Conservation (phyloP, 805 yeast species). For the Kregervanrija fluxuum region DNA sequence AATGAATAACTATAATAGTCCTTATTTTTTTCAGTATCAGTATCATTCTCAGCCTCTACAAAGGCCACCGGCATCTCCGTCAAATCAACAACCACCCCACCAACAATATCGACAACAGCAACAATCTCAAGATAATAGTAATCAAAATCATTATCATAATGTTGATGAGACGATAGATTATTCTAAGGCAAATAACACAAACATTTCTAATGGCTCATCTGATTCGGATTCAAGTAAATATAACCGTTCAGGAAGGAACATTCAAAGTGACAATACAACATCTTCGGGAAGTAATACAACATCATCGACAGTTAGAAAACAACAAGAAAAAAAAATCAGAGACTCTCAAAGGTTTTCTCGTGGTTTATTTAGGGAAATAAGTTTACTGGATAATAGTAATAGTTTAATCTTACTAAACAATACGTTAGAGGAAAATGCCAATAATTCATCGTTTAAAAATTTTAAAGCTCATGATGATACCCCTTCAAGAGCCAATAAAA, state of each 20-base stretch:
- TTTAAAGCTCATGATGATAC: no score
- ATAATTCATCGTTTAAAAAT: not conserved
- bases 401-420: not conserved
- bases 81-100: no score
- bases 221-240: not conserved
- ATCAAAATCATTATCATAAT: not conserved
- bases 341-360: conserved; percentile 1
- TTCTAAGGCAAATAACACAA: not conserved
- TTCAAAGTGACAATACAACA: not conserved
- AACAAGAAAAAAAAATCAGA: not conserved
- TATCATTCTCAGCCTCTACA: conserved; percentile 3
- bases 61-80: not conserved
- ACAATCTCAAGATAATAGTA: not conserved
- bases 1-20: conserved; percentile 3
- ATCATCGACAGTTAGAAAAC: not conserved
- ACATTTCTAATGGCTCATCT: not conserved
- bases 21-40: conserved; percentile 8
- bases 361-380: not conserved
- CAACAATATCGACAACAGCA: not conserved
- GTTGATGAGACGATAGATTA: not conserved
- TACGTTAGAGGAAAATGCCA: not conserved
- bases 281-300: not conserved
- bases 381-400: not conserved
- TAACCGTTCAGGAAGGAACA: not conserved
- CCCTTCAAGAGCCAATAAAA: no score